Evolutionary conservation across 192 early-diverging fungal species (phyloP).

Genomic region (Gaertneriomyces semiglobifer): DNA sequence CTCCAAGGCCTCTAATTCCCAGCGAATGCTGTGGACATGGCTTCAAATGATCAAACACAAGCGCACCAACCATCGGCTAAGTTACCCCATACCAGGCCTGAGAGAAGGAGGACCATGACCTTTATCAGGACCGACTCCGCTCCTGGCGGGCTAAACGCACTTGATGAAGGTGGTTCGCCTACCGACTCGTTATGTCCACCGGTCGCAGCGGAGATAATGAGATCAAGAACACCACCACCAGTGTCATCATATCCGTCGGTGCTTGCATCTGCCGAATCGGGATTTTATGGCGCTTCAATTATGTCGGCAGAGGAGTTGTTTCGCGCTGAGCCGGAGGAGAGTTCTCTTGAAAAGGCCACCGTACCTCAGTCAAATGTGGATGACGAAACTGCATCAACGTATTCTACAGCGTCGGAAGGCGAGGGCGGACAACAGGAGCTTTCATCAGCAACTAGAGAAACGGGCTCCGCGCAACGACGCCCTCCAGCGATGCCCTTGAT

Average conservation of each 20-base stretch:
- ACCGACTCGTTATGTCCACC: background rate
- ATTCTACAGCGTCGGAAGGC: constrained; percentile 13
- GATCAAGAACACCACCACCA: constrained; percentile 7
- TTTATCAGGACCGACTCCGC: constrained; percentile 27
- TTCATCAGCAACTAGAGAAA: too few species aligned
- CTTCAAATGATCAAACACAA: too few species aligned
- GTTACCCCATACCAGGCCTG: too few species aligned
- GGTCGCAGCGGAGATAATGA: background rate
- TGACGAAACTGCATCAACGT: constrained; percentile 1
- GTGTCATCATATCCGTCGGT: constrained; percentile 11
- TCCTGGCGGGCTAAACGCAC: constrained; percentile 20
- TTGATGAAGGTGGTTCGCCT: background rate
- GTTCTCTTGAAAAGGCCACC: background rate
- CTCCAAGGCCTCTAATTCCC: too few species aligned
- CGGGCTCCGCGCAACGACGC: too few species aligned
- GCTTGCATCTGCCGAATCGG: background rate
- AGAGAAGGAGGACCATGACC: background rate
- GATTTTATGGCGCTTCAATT: background rate
- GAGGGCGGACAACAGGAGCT: background rate
- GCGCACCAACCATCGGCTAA: too few species aligned
- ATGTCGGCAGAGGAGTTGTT: background rate
- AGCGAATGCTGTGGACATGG: too few species aligned
- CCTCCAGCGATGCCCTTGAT: too few species aligned
- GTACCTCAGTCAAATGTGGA: background rate
- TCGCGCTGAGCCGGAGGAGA: background rate